Conservation (phyloP, 768 basidiomycete species). For the Podaxis sp. region DNA sequence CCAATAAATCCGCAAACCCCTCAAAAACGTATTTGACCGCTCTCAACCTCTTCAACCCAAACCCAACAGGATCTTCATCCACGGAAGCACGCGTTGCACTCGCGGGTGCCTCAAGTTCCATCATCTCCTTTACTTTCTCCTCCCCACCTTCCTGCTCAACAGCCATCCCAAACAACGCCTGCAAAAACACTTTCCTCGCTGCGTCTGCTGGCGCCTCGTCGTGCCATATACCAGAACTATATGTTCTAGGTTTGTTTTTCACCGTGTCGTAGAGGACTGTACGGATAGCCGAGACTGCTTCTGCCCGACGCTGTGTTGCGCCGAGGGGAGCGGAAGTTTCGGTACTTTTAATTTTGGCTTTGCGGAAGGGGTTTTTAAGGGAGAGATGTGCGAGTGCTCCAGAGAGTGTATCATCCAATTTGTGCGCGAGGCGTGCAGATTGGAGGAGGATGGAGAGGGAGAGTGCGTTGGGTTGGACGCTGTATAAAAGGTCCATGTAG, state of each 20-base stretch:
- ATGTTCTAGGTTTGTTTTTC: conserved; percentile 19
- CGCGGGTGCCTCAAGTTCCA: conserved; percentile 24
- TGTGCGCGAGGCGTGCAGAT: conserved; percentile 52
- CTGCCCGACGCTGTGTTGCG: conserved; percentile 17
- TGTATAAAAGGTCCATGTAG: conserved; percentile 59
- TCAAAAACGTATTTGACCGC: conserved; percentile 14
- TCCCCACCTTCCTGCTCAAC: conserved; percentile 9
- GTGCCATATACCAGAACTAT: conserved; percentile 45
- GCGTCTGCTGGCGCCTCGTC: conserved; percentile 44
- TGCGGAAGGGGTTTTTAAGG: conserved; percentile 34
- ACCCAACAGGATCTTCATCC: conserved; percentile 16
- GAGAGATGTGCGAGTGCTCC: conserved; percentile 50
- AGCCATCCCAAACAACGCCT: conserved; percentile 56
- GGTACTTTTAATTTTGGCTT: neutral
- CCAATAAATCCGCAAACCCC: conserved; percentile 11
- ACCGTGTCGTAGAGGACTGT: neutral
- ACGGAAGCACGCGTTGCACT: conserved; percentile 13
- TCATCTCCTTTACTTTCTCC: conserved; percentile 30
- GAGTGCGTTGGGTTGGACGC: conserved; percentile 49
- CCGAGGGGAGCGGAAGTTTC: neutral
- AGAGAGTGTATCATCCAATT: conserved; percentile 49
- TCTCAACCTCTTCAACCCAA: conserved; percentile 15
- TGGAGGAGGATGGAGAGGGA: conserved; percentile 64
- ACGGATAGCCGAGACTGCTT: conserved; percentile 29
- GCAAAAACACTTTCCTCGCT: conserved; percentile 52